Base-by-base conservation (phyloP, 2,329 filamentous ascomycete genomes). In the Aspergillus brasiliensis region DNA sequence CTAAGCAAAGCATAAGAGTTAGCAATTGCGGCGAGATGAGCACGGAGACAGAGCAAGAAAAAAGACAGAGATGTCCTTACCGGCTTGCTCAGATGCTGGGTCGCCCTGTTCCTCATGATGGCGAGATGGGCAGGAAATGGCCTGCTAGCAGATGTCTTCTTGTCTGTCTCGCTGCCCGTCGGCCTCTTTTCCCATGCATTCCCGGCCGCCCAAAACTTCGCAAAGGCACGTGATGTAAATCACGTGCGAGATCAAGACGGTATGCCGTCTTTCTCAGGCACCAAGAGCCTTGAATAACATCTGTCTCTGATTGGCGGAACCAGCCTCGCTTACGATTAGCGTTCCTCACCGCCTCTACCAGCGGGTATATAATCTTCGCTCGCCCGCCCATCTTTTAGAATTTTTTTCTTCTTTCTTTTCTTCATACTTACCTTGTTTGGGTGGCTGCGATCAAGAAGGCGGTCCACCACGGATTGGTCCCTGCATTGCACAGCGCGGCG, bases 401-500 rank as follows among this genome's bases (percentile, higher is more conserved):
- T 54, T 57, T 65, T 67, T 69, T 69, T 70, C 69, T 71, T 73
- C 71, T 68, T 77, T 79, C 71, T 75, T 71, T 76, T 80, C 78
- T 78, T 80, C 78, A 81, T 81, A 80, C 78, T 81, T 81, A 80
- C 77, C 78, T 81, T 80, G 78, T 80, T 76, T 78, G 75, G 75
- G 77, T 77, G 74, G 70, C 73, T 71, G 76, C 74, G 78, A 77
- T 81, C 78, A 81, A 69, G 65, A 79, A 78, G 73, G 73, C 73
- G 76, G 73, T 69, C 69, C 70, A 75, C 76, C 75, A 79, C 76
- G 71, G 71, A 74, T 73, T 74, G 76, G 80, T 78, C 77, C 80
- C 82, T 83, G 78, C 82, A 84, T 84, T 84, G 82, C 82, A 84
- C 82, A 83, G 68, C 81, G 81, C 77, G 81, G 82, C 70, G 80